These are phyloP conservation scores for Septoria petroselini DNA, from an alignment of 2,329 filamentous ascomycete genomes.

Conservation along the genomic window DNA sequence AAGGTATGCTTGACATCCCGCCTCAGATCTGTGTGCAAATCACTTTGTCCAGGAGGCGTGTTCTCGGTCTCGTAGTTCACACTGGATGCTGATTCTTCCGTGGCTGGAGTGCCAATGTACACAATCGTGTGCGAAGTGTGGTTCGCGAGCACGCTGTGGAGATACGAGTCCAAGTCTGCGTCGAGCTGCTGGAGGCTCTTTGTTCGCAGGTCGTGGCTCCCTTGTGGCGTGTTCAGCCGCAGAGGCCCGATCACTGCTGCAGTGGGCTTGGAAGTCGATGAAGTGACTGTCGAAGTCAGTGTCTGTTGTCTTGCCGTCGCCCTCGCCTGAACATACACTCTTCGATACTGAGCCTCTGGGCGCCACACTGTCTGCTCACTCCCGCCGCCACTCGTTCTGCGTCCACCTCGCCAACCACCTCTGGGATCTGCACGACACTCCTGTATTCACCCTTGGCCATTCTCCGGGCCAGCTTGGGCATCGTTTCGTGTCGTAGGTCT, in stretches of 20 bases:
- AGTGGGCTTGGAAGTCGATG: constrained; percentile 13
- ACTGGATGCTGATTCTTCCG: constrained; percentile 1
- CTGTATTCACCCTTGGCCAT: constrained; percentile 41
- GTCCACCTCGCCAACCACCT: constrained; percentile 53
- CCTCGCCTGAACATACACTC: constrained; percentile 5
- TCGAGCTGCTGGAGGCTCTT: constrained; percentile 17
- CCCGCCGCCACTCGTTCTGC: constrained; percentile 42
- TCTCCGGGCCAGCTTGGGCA: constrained; percentile 53
- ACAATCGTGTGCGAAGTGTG: constrained; percentile 23
- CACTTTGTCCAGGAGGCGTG: constrained; percentile 55
- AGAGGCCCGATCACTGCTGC: constrained; percentile 19
- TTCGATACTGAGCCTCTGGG: constrained; percentile 16
- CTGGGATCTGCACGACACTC: constrained; percentile 46
- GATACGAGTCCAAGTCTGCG: constrained; percentile 22
- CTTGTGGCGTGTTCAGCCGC: constrained; percentile 11
- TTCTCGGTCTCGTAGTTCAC: constrained; percentile 62
- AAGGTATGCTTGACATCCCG: constrained; percentile 52
- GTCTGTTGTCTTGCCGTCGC: not conserved
- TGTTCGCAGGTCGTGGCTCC: constrained; percentile 5
- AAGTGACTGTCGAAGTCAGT: constrained; percentile 9
- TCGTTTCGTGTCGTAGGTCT: constrained; percentile 57
- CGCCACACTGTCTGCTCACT: constrained; percentile 47
- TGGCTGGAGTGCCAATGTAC: constrained; percentile 14
- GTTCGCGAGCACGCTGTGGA: constrained; percentile 17
- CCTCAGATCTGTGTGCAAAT: constrained; percentile 70